Evolutionary conservation across 805 yeast genomes (phyloP).

Genomic region (Pichia cephalocereana): DNA sequence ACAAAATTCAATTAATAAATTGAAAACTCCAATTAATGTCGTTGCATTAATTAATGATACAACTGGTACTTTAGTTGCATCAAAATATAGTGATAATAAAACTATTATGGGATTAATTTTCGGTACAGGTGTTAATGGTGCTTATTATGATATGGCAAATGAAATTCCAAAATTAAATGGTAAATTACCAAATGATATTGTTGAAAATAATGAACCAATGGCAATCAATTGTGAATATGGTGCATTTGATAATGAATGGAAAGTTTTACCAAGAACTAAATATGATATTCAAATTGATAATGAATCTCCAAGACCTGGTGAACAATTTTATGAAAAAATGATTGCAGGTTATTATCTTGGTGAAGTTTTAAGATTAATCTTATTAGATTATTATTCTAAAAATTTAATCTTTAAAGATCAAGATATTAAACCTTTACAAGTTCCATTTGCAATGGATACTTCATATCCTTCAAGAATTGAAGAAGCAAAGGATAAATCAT

Average conservation of each 20-base stretch:
- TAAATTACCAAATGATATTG: conserved; percentile 53
- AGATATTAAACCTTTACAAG: conserved; percentile 51
- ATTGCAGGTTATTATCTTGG: conserved; percentile 95
- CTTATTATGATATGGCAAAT: conserved; percentile 71
- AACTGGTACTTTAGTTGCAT: conserved; percentile 94
- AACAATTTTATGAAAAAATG: conserved; percentile 95
- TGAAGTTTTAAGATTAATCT: conserved; percentile 73
- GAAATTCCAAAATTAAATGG: conserved; percentile 80
- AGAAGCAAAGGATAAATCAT: conserved; percentile 67
- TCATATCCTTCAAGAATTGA: conserved; percentile 82
- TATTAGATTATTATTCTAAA: conserved; percentile 60
- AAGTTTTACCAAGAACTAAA: conserved; percentile 78
- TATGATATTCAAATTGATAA: conserved; percentile 74
- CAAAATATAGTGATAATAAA: conserved; percentile 81
- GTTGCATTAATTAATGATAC: conserved; percentile 95
- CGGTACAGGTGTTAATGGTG: conserved; percentile 98
- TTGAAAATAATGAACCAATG: conserved; percentile 54
- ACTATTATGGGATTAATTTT: conserved; percentile 92
- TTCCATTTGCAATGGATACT: conserved; percentile 75
- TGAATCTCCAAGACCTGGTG: conserved; percentile 92
- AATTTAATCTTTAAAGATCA: conserved; percentile 64
- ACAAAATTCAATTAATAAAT: conserved; percentile 59
- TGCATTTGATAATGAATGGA: conserved; percentile 88
- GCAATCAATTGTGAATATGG: conserved; percentile 99
- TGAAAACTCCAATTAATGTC: conserved; percentile 68